Evolutionary conservation across 2,329 filamentous ascomycete genomes (phyloP).

Genomic region (Pyricularia pennisetigena): DNA sequence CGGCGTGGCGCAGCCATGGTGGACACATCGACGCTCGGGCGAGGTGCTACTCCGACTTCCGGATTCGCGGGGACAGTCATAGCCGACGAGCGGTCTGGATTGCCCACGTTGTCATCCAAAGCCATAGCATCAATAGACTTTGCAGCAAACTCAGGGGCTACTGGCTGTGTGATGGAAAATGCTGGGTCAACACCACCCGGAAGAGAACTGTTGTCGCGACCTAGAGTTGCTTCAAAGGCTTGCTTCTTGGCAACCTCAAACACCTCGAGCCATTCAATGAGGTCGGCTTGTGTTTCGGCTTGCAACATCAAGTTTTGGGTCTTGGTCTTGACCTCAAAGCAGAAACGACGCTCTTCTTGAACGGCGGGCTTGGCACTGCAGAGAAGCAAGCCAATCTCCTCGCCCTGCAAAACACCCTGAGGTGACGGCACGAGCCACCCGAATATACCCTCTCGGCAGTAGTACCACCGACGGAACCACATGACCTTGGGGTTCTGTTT

Average conservation of each 20-base stretch:
- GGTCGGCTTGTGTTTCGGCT: slow-evolving; percentile 81
- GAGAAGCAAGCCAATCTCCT: slow-evolving; percentile 88
- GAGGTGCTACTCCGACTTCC: slow-evolving; percentile 42
- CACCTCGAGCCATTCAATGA: slow-evolving; percentile 90
- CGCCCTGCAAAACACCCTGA: slow-evolving; percentile 86
- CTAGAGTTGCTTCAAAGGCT: slow-evolving; percentile 67
- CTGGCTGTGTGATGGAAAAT: slow-evolving; percentile 84
- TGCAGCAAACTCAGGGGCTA: slow-evolving; percentile 83
- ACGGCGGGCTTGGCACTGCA: slow-evolving; percentile 89
- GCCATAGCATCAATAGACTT: slow-evolving; percentile 43
- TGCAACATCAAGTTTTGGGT: slow-evolving; percentile 83
- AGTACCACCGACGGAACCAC: slow-evolving; percentile 92
- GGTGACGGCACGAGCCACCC: slow-evolving; percentile 82
- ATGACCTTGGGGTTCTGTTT: slow-evolving; percentile 81
- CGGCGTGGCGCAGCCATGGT: slow-evolving; percentile 32
- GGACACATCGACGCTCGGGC: slow-evolving; percentile 64
- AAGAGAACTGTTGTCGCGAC: slow-evolving; percentile 34
- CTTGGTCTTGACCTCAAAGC: slow-evolving; percentile 98
- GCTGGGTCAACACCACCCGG: slow-evolving; percentile 56
- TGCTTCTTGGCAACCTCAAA: slow-evolving; percentile 93
- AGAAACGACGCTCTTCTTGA: slow-evolving; percentile 88
- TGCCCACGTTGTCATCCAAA: slow-evolving; percentile 24
- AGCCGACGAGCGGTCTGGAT: slow-evolving; percentile 51
- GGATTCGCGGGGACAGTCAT: slow-evolving; percentile 51
- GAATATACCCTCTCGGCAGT: slow-evolving; percentile 91